Conservation (phyloP, 805 yeast genomes). For the Candida chilensis region DNA sequence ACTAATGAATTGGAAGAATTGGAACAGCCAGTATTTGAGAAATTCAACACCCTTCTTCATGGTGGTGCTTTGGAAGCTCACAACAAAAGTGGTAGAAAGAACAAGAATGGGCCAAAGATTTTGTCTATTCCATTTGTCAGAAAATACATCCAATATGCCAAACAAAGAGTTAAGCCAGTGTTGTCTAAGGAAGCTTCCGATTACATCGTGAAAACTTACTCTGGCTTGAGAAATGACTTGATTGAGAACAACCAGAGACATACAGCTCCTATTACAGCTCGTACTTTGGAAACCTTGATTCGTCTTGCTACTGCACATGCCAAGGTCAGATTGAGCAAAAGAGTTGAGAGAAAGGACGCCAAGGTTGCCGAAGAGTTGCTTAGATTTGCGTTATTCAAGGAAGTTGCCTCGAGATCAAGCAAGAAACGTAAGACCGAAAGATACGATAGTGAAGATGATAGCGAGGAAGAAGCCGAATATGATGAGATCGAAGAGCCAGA, state of each 20-base stretch:
- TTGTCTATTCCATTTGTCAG: constrained; percentile 79
- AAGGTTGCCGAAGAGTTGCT: constrained; percentile 76
- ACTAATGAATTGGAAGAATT: constrained; percentile 29
- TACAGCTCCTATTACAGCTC: constrained; percentile 95
- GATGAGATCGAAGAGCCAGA: constrained; percentile 11
- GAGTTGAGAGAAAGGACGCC: constrained; percentile 73
- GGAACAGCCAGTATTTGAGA: constrained; percentile 68
- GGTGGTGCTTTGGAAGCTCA: constrained; percentile 55
- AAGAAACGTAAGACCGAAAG: constrained; percentile 18
- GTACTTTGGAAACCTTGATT: constrained; percentile 92
- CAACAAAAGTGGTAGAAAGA: constrained; percentile 22
- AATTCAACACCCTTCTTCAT: constrained; percentile 73
- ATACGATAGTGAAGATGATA: constrained; percentile 18
- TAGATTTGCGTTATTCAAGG: constrained; percentile 81
- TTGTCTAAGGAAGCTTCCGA: constrained; percentile 71
- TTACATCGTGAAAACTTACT: constrained; percentile 71
- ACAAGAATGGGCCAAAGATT: constrained; percentile 24
- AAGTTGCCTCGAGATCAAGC: constrained; percentile 34
- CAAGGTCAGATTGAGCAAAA: constrained; percentile 77
- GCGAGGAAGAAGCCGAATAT: constrained; percentile 4
- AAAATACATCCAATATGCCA: constrained; percentile 91
- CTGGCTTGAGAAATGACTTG: constrained; percentile 73
- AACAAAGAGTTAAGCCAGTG: constrained; percentile 76
- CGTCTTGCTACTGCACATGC: constrained; percentile 97
- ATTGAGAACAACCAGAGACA: constrained; percentile 53